Conservation (phyloP, 176 grass and related monocot species). For the Alloteropsis semialata region DNA sequence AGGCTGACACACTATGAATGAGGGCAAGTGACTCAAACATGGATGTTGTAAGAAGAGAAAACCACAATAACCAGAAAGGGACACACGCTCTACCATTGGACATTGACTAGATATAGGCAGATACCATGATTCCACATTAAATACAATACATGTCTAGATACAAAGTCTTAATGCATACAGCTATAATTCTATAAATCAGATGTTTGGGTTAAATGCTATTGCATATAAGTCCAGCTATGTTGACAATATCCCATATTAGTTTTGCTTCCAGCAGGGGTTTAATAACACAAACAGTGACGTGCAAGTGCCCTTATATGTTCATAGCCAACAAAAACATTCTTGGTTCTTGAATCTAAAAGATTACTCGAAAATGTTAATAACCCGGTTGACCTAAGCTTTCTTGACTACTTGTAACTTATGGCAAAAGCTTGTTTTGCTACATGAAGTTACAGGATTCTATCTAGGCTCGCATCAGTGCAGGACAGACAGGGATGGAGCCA, state of each 20-base stretch:
- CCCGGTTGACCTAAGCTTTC: not conserved
- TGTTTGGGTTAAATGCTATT: not conserved
- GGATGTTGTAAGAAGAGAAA: not conserved
- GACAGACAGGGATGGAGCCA: too few species aligned
- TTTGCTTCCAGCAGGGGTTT: not conserved
- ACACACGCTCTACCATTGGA: not conserved
- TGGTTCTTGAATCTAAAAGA: not conserved
- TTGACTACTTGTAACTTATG: not conserved
- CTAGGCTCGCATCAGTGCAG: not conserved
- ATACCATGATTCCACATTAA: not conserved
- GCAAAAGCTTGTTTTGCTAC: not conserved
- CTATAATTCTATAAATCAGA: conserved; percentile 16
- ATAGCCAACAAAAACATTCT: not conserved
- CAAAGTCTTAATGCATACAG: not conserved
- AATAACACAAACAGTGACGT: not conserved
- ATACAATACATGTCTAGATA: not conserved
- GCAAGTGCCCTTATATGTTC: not conserved
- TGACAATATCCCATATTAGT: not conserved
- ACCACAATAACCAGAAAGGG: not conserved
- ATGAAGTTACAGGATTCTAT: not conserved
- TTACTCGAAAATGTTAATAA: not conserved
- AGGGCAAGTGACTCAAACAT: not conserved
- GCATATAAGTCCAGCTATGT: not conserved
- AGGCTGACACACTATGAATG: not conserved
- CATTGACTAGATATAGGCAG: not conserved